phyloP scores from a whole-genome alignment of 208 protist genomes.

The Plasmodiophora brassicae region DNA sequence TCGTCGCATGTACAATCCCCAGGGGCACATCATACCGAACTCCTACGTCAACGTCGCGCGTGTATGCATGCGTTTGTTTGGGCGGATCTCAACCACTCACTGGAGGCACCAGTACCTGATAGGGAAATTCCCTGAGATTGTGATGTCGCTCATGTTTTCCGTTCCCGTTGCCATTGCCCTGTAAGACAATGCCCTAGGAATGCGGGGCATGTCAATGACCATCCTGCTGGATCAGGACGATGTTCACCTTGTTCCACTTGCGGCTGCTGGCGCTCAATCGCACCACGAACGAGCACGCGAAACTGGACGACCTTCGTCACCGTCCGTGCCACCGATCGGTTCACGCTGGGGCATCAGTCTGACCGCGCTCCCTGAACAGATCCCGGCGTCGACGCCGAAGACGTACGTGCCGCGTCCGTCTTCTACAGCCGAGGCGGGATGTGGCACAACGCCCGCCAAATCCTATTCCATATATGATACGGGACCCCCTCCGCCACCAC shows the following conservation, averaged over 20 bases:
- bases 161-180: not conserved
- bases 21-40: not conserved
- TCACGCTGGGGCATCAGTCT: not conserved
- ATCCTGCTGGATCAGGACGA: not conserved
- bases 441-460: not conserved
- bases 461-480: not conserved
- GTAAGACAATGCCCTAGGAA: no score
- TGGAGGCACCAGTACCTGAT: not conserved
- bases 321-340: not conserved
- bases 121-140: not conserved
- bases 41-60: not conserved
- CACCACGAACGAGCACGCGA: not conserved
- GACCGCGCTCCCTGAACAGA: not conserved
- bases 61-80: not conserved
- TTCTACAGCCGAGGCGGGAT: not conserved
- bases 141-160: not conserved
- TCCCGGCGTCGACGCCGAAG: not conserved
- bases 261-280: not conserved
- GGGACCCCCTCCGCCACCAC: not conserved
- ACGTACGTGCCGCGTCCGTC: not conserved
- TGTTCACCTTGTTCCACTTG: not conserved
- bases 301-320: not conserved
- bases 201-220: no score
- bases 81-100: not conserved
- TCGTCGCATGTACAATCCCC: not conserved